phyloP scores from a whole-genome alignment of 805 yeast genomes.

The Saturnispora zaruensis region DNA sequence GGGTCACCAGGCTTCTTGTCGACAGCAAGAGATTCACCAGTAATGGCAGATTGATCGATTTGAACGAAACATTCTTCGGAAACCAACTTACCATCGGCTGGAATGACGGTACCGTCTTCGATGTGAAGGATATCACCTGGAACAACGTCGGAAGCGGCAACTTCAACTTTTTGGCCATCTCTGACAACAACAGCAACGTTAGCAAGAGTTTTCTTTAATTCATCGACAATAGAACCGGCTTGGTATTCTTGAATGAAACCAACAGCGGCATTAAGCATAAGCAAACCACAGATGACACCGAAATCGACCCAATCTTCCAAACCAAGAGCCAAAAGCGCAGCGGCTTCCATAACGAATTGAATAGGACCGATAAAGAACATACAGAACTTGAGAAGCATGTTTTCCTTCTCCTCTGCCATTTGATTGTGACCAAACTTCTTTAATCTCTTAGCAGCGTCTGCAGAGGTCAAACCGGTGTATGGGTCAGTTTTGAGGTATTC shows the following conservation, averaged over 20 bases:
- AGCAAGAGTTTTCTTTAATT: conserved; percentile 90
- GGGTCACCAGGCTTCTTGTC: conserved; percentile 86
- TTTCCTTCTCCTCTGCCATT: conserved; percentile 85
- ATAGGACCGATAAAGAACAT: conserved; percentile 91
- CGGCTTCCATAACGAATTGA: conserved; percentile 96
- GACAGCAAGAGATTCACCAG: conserved; percentile 96
- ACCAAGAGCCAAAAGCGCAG: conserved; percentile 93
- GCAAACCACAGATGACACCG: conserved; percentile 90
- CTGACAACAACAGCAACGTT: conserved; percentile 77
- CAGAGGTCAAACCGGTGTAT: conserved; percentile 60
- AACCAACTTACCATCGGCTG: conserved; percentile 85
- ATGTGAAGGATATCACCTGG: conserved; percentile 90
- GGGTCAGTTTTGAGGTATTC: conserved; percentile 80
- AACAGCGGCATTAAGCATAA: conserved; percentile 80
- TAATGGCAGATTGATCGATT: conserved; percentile 92
- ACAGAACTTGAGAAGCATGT: conserved; percentile 66
- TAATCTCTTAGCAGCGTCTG: conserved; percentile 73
- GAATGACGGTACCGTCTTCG: conserved; percentile 87
- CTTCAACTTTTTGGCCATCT: conserved; percentile 66
- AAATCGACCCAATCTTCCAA: conserved; percentile 97
- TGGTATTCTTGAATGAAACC: conserved; percentile 97
- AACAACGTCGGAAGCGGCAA: conserved; percentile 76
- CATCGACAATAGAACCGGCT: conserved; percentile 97
- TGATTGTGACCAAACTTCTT: conserved; percentile 86
- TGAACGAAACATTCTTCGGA: conserved; percentile 75